Evolutionary conservation across 176 grass and related monocot genomes (phyloP).

Genomic region (Saccharum spontaneum): DNA sequence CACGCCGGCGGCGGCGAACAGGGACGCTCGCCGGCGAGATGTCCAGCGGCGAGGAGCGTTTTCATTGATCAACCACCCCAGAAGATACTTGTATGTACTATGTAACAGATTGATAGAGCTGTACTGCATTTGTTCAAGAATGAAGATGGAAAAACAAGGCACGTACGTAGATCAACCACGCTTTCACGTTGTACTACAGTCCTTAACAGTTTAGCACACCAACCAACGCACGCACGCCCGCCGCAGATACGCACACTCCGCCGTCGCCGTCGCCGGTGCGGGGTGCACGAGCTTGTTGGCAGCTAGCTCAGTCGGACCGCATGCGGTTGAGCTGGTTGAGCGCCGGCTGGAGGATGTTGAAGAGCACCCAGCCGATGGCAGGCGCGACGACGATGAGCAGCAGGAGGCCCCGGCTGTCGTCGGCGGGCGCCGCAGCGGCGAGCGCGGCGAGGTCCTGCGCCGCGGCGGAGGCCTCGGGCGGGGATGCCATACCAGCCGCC

Average conservation of each 20-base stretch:
- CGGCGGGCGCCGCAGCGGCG: slow-evolving; percentile 6
- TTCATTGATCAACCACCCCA: no score
- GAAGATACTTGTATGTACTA: no score
- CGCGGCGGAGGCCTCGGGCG: slow-evolving; percentile 41
- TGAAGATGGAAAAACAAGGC: neutral
- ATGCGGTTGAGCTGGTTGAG: slow-evolving; percentile 70
- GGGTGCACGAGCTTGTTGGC: neutral
- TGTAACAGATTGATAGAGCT: neutral
- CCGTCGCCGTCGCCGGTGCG: neutral
- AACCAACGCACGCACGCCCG: neutral
- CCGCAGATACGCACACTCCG: neutral
- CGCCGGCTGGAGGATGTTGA: slow-evolving; percentile 59
- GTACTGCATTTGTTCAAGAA: neutral
- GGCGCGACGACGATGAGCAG: slow-evolving; percentile 56
- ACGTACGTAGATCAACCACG: neutral
- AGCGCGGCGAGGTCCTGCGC: slow-evolving; percentile 23
- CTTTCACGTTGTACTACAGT: neutral
- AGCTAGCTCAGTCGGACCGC: slow-evolving; percentile 34
- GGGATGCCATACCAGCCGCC: slow-evolving; percentile 23
- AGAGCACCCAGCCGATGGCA: slow-evolving; percentile 54
- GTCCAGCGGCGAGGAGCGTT: no score
- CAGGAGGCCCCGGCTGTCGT: slow-evolving; percentile 51
- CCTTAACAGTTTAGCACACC: no score
- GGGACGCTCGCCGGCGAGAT: no score
- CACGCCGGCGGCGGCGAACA: no score